Evolutionary conservation across 2,329 filamentous ascomycete species (phyloP).

Genomic region (Cladorrhinum sp.): DNA sequence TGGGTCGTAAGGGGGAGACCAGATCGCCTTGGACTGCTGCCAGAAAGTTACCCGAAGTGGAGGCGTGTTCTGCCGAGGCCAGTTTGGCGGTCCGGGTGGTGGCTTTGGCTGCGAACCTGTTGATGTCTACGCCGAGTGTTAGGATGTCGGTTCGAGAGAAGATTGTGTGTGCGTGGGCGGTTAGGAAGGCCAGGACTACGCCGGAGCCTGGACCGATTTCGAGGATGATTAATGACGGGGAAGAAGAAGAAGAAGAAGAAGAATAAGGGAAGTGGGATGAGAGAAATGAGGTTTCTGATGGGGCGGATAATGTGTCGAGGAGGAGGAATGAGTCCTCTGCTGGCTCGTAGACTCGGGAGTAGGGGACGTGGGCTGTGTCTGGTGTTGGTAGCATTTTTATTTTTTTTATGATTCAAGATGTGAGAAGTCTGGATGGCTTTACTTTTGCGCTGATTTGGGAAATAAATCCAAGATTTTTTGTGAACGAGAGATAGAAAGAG

Average conservation of each 20-base stretch:
- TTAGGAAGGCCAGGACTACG: constrained; percentile 85
- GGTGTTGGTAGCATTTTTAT: constrained; percentile 82
- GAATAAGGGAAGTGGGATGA: constrained; percentile 53
- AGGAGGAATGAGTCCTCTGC: constrained; percentile 94
- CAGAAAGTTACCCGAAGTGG: constrained; percentile 49
- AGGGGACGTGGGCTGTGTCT: constrained; percentile 86
- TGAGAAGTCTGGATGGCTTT: constrained; percentile 23
- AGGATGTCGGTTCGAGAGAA: constrained; percentile 71
- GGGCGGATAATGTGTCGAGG: constrained; percentile 81
- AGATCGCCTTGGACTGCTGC: constrained; percentile 71
- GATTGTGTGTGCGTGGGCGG: constrained; percentile 68
- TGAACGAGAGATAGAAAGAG: too few relatives aligned
- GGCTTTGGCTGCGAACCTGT: constrained; percentile 75
- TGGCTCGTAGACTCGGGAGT: constrained; percentile 87
- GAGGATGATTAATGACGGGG: constrained; percentile 60
- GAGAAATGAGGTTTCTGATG: constrained; percentile 67
- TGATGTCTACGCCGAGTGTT: constrained; percentile 79
- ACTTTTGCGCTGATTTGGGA: constrained; percentile 22
- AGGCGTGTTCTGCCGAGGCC: constrained; percentile 8
- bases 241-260: constrained; percentile 14
- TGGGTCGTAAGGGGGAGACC: constrained; percentile 54
- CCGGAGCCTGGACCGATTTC: constrained; percentile 92
- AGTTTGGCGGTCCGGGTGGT: constrained; percentile 65
- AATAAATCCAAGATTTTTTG: too few relatives aligned
- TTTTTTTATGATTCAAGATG: neutral